Evolutionary conservation across 140 eudicot genomes (phyloP).

Genomic region (Stevia rebaudiana): DNA sequence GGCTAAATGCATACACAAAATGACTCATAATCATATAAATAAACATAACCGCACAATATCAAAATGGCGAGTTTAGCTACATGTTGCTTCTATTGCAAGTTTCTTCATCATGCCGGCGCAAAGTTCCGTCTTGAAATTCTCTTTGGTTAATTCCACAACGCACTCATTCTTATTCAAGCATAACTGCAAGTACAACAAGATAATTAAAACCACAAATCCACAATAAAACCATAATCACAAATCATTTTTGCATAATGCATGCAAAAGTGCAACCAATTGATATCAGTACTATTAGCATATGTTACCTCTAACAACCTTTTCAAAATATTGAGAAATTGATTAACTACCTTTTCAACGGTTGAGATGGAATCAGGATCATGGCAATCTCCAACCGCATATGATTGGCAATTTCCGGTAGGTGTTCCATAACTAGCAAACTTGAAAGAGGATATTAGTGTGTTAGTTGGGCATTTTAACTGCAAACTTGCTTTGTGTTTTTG

Average conservation of each 20-base stretch:
- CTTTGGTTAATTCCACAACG: conserved; percentile 35
- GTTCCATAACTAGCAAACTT: conserved; percentile 90
- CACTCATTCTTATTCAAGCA: conserved; percentile 61
- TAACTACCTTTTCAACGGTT: conserved; percentile 53
- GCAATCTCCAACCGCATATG: conserved; percentile 62
- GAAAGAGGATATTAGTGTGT: conserved; percentile 48
- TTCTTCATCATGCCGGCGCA: conserved; percentile 51
- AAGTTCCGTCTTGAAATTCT: conserved; percentile 43
- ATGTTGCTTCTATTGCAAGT: conserved; percentile 64
- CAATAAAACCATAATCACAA: background rate
- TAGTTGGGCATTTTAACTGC: conserved; percentile 54
- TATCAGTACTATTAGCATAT: too few species aligned
- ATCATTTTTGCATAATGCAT: conserved; percentile 6
- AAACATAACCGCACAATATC: background rate
- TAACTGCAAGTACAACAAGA: conserved; percentile 37
- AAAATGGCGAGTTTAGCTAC: conserved; percentile 45
- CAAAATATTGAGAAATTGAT: background rate
- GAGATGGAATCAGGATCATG: conserved; percentile 66
- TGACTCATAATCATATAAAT: conserved; percentile 11
- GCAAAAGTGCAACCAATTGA: background rate
- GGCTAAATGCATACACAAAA: background rate
- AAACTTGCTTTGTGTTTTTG: conserved; percentile 33
- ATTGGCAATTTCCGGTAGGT: conserved; percentile 71
- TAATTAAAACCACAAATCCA: background rate
- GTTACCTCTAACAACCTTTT: background rate